These are phyloP conservation scores for Mortierella sp. DNA, from an alignment of 371 early-diverging fungal genomes.

Conservation along the genomic window DNA sequence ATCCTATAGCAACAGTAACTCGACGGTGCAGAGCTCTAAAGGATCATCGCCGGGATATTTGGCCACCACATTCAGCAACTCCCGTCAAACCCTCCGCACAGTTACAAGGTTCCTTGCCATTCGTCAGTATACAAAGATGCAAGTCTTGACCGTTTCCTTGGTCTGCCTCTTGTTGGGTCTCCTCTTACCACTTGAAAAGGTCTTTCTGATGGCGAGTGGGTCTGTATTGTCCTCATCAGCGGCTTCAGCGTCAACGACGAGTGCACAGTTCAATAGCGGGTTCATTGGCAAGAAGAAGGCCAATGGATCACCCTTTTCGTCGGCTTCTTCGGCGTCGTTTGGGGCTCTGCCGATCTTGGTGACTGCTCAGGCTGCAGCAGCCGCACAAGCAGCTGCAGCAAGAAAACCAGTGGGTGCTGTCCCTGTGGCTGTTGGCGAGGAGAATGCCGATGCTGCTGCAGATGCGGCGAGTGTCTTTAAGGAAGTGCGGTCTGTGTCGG, in stretches of 20 bases:
- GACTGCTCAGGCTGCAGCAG: conserved; percentile 13
- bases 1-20: background rate
- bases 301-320: conserved; percentile 13
- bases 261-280: conserved; percentile 26
- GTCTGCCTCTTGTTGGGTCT: conserved; percentile 45
- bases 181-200: conserved; percentile 46
- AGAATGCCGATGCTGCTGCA: background rate
- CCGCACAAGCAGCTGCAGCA: background rate
- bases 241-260: background rate
- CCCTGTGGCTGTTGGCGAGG: background rate
- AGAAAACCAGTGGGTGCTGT: background rate
- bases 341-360: conserved; percentile 20
- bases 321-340: conserved; percentile 8
- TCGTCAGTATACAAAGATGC: conserved; percentile 54
- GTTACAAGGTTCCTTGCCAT: conserved; percentile 42
- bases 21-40: background rate
- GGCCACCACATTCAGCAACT: conserved; percentile 33
- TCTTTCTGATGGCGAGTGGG: conserved; percentile 27
- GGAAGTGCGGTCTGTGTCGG: background rate
- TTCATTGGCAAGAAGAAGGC: conserved; percentile 14
- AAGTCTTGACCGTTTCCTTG: conserved; percentile 50
- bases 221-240: background rate
- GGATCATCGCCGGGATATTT: conserved; percentile 18
- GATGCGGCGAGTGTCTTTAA: background rate
- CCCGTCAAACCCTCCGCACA: conserved; percentile 39